Conservation (phyloP, 176 grass and related monocot species). For the Typha latifolia region DNA sequence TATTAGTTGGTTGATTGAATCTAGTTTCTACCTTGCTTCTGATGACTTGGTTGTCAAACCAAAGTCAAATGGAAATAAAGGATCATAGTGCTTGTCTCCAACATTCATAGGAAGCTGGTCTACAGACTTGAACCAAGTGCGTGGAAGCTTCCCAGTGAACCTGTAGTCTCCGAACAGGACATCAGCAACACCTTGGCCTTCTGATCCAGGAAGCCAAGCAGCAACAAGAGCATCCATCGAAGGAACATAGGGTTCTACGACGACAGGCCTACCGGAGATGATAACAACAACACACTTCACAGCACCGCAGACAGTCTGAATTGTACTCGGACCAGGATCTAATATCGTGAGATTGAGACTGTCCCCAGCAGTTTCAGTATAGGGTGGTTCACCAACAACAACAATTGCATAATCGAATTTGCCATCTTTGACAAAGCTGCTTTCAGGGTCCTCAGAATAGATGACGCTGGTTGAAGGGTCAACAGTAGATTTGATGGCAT, state of each 20-base stretch:
- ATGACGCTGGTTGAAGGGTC: constrained; percentile 47
- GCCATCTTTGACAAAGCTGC: constrained; percentile 61
- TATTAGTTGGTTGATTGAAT: not conserved
- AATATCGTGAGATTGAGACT: constrained; percentile 55
- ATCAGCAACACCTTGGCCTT: constrained; percentile 79
- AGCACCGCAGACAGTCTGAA: constrained; percentile 56
- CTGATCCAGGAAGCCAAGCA: constrained; percentile 87
- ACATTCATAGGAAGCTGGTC: constrained; percentile 87
- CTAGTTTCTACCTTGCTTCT: constrained; percentile 37
- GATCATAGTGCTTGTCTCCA: constrained; percentile 71
- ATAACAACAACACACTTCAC: constrained; percentile 73
- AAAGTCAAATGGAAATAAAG: constrained; percentile 75
- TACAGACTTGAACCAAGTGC: constrained; percentile 75
- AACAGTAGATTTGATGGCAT: constrained; percentile 68
- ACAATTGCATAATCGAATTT: constrained; percentile 65
- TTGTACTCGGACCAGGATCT: constrained; percentile 75
- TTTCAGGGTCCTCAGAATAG: constrained; percentile 68
- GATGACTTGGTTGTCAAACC: constrained; percentile 57
- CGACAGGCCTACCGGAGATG: constrained; percentile 67
- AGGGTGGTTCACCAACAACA: constrained; percentile 69
- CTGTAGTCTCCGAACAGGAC: constrained; percentile 79
- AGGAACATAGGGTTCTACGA: constrained; percentile 67
- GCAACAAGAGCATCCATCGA: constrained; percentile 82
- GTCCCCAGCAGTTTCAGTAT: constrained; percentile 70
- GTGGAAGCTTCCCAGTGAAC: constrained; percentile 66